Evolutionary conservation across 129 eudicot species (phyloP), one percentile per base, ranked within the genome.

Genomic region (Lonicera japonica): DNA sequence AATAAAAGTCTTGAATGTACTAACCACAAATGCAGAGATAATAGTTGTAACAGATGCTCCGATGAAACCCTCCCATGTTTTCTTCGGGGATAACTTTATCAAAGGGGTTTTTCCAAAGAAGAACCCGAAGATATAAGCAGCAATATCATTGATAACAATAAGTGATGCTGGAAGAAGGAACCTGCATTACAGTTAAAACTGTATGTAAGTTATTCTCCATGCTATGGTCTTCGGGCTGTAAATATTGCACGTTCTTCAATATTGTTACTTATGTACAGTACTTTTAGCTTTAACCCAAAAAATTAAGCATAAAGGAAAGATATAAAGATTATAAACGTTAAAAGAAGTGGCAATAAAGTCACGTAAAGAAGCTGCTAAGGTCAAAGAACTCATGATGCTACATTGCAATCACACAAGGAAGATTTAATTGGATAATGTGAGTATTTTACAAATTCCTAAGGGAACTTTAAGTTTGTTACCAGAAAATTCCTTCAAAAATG

Each of bases 101-200:
- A 92, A 70, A 56, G 98, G 98, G 12, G 98, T 92, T 80, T 76
- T 87, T 16, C 98, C 98, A 78, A 92, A 92, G 86, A 87, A 92
- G 57, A 92, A 92, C 29, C 96, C 98, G 68, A 84, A 88, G 60
- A 92, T 29, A 70, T 92, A 92, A 67, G 98, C 98, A 70, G 95
- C 96, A 66, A 87, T 82, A 68, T 92, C 98, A 74, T 92, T 87
- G 58, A 92, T 74, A 53, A 92, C 86, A 18, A 92, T 92, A 63
- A 92, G 95, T 66, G 98, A 92, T 73, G 98, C 98, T 43, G 98
- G 98, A 68, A 92, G 96, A 72, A 92, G 98, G 69, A 92, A 92
- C 98, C 98, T 92, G 96, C 73, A 71, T 41, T 40, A 73, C 51
- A 38, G 24, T 51, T 15, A 65, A 53, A 57, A 25, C 48, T 40